Conservation (phyloP, 352 stramenopile species). For the Phytopythium litorale region DNA sequence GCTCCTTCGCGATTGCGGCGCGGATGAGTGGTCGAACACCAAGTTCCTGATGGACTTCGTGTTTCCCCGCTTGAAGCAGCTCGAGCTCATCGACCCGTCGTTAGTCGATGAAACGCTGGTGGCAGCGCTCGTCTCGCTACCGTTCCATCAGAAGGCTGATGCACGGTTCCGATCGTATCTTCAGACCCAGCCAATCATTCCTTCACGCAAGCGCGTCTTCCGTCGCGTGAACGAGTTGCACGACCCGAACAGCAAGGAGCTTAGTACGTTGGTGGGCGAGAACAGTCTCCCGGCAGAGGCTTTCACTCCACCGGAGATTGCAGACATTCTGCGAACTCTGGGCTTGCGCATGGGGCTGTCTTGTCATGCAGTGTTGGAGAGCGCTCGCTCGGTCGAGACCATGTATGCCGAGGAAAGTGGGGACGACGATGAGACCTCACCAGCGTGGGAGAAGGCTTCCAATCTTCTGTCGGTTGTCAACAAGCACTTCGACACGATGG, state of each 20-base stretch:
- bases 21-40: slow-evolving; percentile 56
- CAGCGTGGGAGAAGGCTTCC: slow-evolving; percentile 35
- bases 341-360: slow-evolving; percentile 59
- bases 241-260: slow-evolving; percentile 61
- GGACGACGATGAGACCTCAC: slow-evolving; percentile 8
- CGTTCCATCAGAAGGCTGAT: slow-evolving; percentile 55
- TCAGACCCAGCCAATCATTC: slow-evolving; percentile 37
- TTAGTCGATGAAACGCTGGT: slow-evolving; percentile 55
- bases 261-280: slow-evolving; percentile 60
- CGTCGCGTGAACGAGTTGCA: slow-evolving; percentile 55
- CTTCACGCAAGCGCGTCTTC: slow-evolving; percentile 49
- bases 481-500: slow-evolving; percentile 70
- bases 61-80: slow-evolving; percentile 38
- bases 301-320: slow-evolving; percentile 41
- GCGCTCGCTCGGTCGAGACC: slow-evolving; percentile 51
- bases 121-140: slow-evolving; percentile 33
- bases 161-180: slow-evolving; percentile 43
- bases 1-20: slow-evolving; percentile 42
- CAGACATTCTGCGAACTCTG: slow-evolving; percentile 50
- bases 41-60: slow-evolving; percentile 59
- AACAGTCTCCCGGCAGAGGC: slow-evolving; percentile 51
- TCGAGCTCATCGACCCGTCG: slow-evolving; percentile 24
- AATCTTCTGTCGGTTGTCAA: slow-evolving; percentile 73
- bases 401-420: slow-evolving; percentile 29
- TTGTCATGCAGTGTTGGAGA: slow-evolving; percentile 69